Evolutionary conservation across 768 basidiomycete species (phyloP).

Genomic region (Austroboletus eburneus): DNA sequence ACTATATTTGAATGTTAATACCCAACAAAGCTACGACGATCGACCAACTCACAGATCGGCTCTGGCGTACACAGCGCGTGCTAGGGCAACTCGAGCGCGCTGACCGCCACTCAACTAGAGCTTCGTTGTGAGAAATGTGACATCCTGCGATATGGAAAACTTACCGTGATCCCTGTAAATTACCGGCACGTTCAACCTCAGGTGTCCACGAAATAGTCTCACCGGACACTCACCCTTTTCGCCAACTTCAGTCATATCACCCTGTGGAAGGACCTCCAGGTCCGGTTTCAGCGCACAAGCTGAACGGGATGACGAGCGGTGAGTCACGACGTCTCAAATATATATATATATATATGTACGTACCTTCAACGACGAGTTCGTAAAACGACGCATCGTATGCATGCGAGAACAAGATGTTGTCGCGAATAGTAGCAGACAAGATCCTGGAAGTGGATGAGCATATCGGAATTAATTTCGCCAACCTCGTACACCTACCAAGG

Average conservation of each 20-base stretch:
- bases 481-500: conserved; percentile 69
- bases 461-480: too few species aligned
- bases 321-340: too few species aligned
- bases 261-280: conserved; percentile 70
- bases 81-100: conserved; percentile 77
- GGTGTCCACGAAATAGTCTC: neutral
- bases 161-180: conserved; percentile 53
- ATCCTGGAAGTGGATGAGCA: too few species aligned
- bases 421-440: conserved; percentile 77
- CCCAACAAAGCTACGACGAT: neutral
- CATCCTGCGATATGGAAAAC: conserved; percentile 14
- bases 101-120: conserved; percentile 78
- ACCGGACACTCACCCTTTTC: conserved; percentile 58
- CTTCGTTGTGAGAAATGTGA: conserved; percentile 12
- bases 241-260: conserved; percentile 82
- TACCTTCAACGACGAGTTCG: conserved; percentile 75
- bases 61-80: conserved; percentile 86
- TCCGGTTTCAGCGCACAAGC: conserved; percentile 88
- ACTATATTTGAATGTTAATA: conserved; percentile 29
- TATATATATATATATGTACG: too few species aligned
- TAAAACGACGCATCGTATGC: conserved; percentile 85
- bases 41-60: conserved; percentile 67
- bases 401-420: conserved; percentile 92
- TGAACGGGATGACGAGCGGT: conserved; percentile 11
- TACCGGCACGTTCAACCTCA: neutral